phyloP scores from a whole-genome alignment of 176 grass and related monocot species.

The Lolium rigidum region DNA sequence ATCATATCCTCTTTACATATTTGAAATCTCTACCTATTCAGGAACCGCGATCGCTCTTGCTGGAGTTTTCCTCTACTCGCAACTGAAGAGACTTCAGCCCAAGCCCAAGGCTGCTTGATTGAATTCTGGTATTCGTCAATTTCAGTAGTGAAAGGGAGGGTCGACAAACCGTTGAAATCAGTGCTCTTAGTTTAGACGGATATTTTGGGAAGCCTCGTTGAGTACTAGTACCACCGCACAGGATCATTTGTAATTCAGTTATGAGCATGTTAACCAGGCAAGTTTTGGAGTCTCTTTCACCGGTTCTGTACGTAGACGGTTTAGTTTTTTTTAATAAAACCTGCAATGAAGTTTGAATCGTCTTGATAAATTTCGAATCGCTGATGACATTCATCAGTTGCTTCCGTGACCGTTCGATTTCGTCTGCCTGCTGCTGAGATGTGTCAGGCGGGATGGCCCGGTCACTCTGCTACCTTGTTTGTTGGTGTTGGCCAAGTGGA shows the following conservation, averaged over 20 bases:
- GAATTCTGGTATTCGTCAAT: neutral
- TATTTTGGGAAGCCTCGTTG: neutral
- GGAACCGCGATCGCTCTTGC: constrained; percentile 86
- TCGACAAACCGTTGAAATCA: neutral
- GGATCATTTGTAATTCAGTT: constrained; percentile 28
- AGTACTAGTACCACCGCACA: neutral
- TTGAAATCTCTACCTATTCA: constrained; percentile 21
- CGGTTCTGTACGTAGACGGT: neutral
- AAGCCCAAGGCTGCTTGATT: constrained; percentile 81
- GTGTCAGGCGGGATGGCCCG: too few species aligned
- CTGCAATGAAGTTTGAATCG: constrained; percentile 6
- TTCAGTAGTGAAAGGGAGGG: neutral
- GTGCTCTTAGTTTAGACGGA: constrained; percentile 21
- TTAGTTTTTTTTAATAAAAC: constrained; percentile 26
- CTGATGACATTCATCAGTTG: too few species aligned
- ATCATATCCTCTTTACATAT: neutral
- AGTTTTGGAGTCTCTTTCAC: neutral
- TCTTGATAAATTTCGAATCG: neutral
- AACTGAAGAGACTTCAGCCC: constrained; percentile 87
- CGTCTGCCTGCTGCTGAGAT: too few species aligned
- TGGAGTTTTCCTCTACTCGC: constrained; percentile 95
- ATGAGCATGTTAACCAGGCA: neutral
- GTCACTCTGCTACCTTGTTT: too few species aligned
- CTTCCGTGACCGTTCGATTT: too few species aligned
- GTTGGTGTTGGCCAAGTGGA: too few species aligned